phyloP scores from a whole-genome alignment of 495 filamentous ascomycete genomes.

The Tuber calosporum region DNA sequence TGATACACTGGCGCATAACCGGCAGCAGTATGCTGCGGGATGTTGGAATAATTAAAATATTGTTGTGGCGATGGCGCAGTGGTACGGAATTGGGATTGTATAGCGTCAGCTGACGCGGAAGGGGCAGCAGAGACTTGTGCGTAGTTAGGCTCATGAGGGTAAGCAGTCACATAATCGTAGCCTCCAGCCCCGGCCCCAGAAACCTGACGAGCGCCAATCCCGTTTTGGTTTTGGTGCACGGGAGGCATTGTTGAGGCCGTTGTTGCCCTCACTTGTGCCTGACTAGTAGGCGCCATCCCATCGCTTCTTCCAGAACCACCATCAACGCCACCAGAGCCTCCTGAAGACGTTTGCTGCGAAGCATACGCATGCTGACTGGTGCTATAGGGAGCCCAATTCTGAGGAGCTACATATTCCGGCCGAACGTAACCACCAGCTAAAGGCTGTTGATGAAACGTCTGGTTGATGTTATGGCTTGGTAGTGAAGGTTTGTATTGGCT shows the following conservation, averaged over 20 bases:
- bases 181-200: not conserved
- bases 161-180: conserved; percentile 1
- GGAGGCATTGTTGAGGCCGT: not conserved
- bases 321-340: not conserved
- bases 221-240: not conserved
- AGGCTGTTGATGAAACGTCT: not conserved
- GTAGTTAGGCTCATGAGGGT: not conserved
- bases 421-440: not conserved
- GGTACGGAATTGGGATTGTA: not conserved
- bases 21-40: not conserved
- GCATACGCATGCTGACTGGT: not conserved
- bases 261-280: not conserved
- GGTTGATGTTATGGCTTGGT: conserved; percentile 3
- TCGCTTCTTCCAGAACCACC: not conserved
- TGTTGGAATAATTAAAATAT: not conserved
- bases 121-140: not conserved
- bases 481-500: not conserved
- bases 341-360: not conserved
- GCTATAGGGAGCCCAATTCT: conserved; percentile 2
- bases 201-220: not conserved
- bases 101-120: not conserved
- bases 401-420: conserved; percentile 1
- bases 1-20: not conserved
- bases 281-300: not conserved
- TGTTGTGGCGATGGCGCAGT: not conserved